Evolutionary conservation across 768 basidiomycete species (phyloP), one percentile per base, ranked within the genome.

Genomic region (Botryobasidium botryosum): DNA sequence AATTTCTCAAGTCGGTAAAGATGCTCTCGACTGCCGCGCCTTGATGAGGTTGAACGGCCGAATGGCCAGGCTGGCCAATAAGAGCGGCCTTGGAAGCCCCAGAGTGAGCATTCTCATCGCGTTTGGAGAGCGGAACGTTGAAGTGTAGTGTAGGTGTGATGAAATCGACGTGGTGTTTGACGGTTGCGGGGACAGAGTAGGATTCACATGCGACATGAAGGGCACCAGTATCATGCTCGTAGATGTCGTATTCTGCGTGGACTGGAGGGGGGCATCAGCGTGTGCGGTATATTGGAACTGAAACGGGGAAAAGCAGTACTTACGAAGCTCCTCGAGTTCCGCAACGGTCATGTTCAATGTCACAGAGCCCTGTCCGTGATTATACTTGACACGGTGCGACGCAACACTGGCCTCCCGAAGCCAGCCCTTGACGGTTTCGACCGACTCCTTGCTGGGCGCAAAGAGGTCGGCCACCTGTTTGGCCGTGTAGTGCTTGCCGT

Each of bases 401-500:
- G 25, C 23, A 38, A 74, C 59, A 2, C 72, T 72, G 17, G 56
- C 57, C 6, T 59, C 59, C 17, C 56, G 45, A 1, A 75, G 56
- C 72, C 72, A 74, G 5, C 55, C 51, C 8, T 50, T 59, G 18
- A 74, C 70, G 5, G 64, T 51, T 12, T 59, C 51, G 33, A 71
- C 57, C 8, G 68, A 60, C 25, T 68, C 66, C 7, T 48, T 46
- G 20, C 59, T 62, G 15, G 72, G 69, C 1, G 67, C 57, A 57
- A 75, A 75, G 7, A 62, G 60, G 15, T 63, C 57, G 4, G 65
- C 61, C 23, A 47, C 46, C 17, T 47, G 40, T 20, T 43, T 43
- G 15, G 46, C 40, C 5, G 40, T n/a, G 25, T 25, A 43, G 35
- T 47, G 46, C 35, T 47, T 40, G 29, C 46, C 46, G 20, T 27